Evolutionary conservation across 768 basidiomycete genomes (phyloP).

Genomic region (Calocybe cyanea): DNA sequence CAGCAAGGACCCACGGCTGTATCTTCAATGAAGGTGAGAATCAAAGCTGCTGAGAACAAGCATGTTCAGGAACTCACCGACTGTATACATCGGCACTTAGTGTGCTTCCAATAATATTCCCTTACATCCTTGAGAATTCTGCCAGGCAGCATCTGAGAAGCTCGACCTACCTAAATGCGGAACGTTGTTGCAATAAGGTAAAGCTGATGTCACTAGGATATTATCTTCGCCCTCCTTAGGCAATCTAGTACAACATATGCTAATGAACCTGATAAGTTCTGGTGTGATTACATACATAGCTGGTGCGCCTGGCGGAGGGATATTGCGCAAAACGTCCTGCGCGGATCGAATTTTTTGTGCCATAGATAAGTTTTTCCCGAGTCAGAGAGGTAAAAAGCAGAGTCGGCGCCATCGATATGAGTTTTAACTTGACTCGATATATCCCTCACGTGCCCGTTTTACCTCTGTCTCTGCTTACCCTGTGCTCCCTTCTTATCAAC

Average conservation of each 20-base stretch:
- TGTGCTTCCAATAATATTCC: slow-evolving; percentile 93
- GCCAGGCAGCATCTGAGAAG: slow-evolving; percentile 10
- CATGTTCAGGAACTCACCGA: slow-evolving; percentile 50
- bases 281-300: slow-evolving; percentile 36
- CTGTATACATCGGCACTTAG: slow-evolving; percentile 97
- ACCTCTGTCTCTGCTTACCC: too few species aligned
- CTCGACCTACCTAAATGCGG: slow-evolving; percentile 80
- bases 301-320: slow-evolving; percentile 48
- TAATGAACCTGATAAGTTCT: slow-evolving; percentile 10
- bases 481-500: too few species aligned
- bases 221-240: slow-evolving; percentile 88
- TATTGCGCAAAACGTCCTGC: slow-evolving; percentile 45
- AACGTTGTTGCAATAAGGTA: slow-evolving; percentile 97
- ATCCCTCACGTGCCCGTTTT: too few species aligned
- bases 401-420: too few species aligned
- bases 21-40: slow-evolving; percentile 32
- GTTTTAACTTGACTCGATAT: too few species aligned
- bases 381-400: too few species aligned
- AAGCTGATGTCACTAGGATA: slow-evolving; percentile 88
- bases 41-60: too few species aligned
- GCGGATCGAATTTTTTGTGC: slow-evolving; percentile 50
- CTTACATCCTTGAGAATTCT: slow-evolving; percentile 27
- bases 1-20: slow-evolving; percentile 42
- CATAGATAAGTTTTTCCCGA: too few species aligned
- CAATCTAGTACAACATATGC: slow-evolving; percentile 29